Evolutionary conservation across 768 basidiomycete genomes (phyloP).

Genomic region (Exidia glandulosa): DNA sequence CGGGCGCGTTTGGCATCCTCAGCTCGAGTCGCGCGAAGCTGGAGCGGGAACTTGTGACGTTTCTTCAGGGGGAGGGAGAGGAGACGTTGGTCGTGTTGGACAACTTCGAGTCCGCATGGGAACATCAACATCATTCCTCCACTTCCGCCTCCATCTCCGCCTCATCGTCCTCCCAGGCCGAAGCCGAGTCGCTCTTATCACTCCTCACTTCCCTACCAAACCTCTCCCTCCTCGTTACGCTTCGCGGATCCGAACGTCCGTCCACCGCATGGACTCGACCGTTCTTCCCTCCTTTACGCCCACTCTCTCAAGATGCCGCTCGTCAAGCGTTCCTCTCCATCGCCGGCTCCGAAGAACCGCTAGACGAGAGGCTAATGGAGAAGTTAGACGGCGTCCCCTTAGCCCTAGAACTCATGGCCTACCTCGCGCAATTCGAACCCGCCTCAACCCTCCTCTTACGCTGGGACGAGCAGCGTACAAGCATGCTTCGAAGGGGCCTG

Average conservation of each 20-base stretch:
- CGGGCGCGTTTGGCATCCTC: background rate
- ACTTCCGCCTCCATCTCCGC: too few species aligned
- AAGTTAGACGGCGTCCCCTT: background rate
- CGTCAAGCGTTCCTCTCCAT: background rate
- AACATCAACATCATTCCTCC: too few species aligned
- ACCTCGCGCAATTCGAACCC: background rate
- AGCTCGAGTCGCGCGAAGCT: background rate
- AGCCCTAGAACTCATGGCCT: background rate
- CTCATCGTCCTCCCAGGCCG: background rate
- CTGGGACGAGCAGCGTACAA: background rate
- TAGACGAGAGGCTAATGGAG: background rate
- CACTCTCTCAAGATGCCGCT: background rate
- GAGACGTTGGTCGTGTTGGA: constrained; percentile 3
- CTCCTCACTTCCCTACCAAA: background rate
- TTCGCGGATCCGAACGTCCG: background rate
- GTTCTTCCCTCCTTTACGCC: background rate
- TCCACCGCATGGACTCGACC: background rate
- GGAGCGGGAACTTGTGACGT: background rate
- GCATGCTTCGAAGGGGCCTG: background rate
- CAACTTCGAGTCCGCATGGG: background rate
- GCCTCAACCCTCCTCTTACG: background rate
- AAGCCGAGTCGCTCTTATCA: background rate
- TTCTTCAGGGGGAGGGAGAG: constrained; percentile 3
- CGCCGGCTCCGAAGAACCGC: background rate
- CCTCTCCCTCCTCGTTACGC: background rate